Conservation (phyloP, 306 rosid genomes). For the Dicorynia guianensis region DNA sequence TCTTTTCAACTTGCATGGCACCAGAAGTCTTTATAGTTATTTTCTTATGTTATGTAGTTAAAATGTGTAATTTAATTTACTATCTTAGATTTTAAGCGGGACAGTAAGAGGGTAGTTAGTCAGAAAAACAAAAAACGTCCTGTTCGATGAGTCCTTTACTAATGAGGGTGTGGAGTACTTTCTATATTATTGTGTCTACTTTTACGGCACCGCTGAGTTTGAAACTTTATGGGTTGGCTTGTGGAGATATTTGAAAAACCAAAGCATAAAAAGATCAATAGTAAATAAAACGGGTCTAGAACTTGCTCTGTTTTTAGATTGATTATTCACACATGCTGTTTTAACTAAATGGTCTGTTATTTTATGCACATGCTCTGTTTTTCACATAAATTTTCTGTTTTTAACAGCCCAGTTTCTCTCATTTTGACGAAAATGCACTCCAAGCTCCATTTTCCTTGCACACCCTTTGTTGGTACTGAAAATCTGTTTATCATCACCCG, state of each 20-base stretch:
- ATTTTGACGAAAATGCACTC: no score
- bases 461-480: no score
- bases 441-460: no score
- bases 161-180: slow-evolving; percentile 54
- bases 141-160: slow-evolving; percentile 61
- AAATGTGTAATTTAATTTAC: not conserved
- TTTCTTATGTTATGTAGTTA: not conserved
- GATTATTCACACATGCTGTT: no score
- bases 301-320: no score
- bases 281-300: no score
- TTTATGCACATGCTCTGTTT: no score
- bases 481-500: no score
- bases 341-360: no score
- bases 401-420: no score
- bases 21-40: no score
- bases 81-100: slow-evolving; percentile 59
- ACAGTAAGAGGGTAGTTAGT: slow-evolving; percentile 42
- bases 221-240: slow-evolving; percentile 66
- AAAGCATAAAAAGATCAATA: slow-evolving; percentile 38
- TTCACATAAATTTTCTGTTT: no score
- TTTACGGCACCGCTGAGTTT: slow-evolving; percentile 30
- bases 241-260: slow-evolving; percentile 57
- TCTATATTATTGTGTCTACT: slow-evolving; percentile 56
- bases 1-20: not conserved
- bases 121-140: not conserved